A percentile compares a stretch with the other conserved stretches of the same genome.
Evolutionary conservation across 768 basidiomycete species (phyloP).

Genomic region (Rhodotorula taiwanensis): DNA sequence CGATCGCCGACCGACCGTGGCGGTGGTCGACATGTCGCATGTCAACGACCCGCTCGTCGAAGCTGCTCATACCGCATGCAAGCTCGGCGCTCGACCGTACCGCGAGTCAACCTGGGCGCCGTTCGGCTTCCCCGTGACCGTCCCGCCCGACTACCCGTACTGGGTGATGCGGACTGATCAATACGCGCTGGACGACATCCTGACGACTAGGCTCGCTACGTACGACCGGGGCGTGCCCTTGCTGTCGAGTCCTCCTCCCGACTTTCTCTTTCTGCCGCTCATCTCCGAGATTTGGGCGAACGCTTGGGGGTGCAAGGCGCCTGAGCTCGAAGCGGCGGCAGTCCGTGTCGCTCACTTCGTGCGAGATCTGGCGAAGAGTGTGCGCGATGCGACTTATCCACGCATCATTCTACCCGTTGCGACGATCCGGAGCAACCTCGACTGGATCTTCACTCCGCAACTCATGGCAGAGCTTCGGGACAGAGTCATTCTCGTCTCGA

Average conservation of each 20-base stretch:
- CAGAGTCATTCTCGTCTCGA: conserved; percentile 27
- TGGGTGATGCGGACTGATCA: conserved; percentile 29
- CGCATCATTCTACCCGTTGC: conserved; percentile 28
- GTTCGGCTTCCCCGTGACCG: conserved; percentile 7
- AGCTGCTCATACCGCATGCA: conserved; percentile 10
- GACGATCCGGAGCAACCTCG: conserved; percentile 24
- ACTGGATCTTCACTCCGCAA: conserved; percentile 17
- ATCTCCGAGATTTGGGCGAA: conserved; percentile 32
- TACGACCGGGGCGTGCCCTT: conserved; percentile 22
- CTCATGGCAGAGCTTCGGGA: conserved; percentile 28
- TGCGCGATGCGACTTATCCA: conserved; percentile 30
- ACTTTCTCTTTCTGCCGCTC: conserved; percentile 37
- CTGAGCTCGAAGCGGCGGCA: conserved; percentile 20
- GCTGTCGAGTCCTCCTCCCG: conserved; percentile 25
- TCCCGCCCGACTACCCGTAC: conserved; percentile 24
- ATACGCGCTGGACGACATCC: conserved; percentile 36
- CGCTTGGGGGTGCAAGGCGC: conserved; percentile 27
- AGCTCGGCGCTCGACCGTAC: conserved; percentile 8
- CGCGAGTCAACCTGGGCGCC: conserved; percentile 18
- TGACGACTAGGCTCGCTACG: conserved; percentile 26
- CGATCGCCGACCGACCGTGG: conserved; percentile 13
- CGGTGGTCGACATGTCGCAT: conserved; percentile 17
- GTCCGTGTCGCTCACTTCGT: conserved; percentile 26
- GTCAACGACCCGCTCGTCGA: conserved; percentile 18
- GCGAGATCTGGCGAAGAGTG: conserved; percentile 19